Evolutionary conservation across 2,329 filamentous ascomycete genomes (phyloP).

Genomic region (Nigrospora sphaerica): DNA sequence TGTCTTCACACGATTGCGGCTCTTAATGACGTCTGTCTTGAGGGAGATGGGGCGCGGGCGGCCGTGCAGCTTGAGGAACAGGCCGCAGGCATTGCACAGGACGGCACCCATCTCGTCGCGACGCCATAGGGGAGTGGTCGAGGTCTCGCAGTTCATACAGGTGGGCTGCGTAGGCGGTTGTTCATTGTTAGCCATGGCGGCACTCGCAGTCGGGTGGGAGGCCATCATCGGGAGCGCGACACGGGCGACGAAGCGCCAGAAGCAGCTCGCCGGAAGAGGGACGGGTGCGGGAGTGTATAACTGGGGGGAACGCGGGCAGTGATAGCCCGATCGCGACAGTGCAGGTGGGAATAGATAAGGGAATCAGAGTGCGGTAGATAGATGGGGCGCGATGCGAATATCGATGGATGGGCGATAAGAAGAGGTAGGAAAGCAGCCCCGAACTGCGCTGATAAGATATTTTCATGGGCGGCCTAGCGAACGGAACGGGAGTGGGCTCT

Average conservation of each 20-base stretch:
- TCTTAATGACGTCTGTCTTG: constrained; percentile 99
- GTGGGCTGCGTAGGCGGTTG: constrained; percentile 73
- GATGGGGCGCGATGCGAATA: no score
- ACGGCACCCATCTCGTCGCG: constrained; percentile 93
- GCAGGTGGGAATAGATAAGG: no score
- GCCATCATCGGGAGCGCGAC: constrained; percentile 18
- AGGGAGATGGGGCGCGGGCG: constrained; percentile 88
- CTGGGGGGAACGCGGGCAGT: not conserved
- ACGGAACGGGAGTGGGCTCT: no score
- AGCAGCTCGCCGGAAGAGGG: not conserved
- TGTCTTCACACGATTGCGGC: constrained; percentile 94
- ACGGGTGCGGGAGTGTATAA: not conserved
- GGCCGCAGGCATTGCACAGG: constrained; percentile 95
- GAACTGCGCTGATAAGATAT: no score
- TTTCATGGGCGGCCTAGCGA: no score
- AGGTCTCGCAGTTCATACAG: constrained; percentile 94
- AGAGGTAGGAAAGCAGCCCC: no score
- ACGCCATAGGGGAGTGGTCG: constrained; percentile 93
- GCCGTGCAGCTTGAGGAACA: constrained; percentile 95
- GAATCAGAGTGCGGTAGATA: no score
- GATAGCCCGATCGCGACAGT: not conserved
- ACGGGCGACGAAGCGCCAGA: not conserved
- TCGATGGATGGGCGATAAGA: no score
- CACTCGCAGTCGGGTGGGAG: constrained; percentile 30
- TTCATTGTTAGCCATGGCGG: constrained; percentile 47